These are phyloP conservation scores for Beta lomatogona DNA, from an alignment of 179 eudicot genomes.

Conservation along the genomic window DNA sequence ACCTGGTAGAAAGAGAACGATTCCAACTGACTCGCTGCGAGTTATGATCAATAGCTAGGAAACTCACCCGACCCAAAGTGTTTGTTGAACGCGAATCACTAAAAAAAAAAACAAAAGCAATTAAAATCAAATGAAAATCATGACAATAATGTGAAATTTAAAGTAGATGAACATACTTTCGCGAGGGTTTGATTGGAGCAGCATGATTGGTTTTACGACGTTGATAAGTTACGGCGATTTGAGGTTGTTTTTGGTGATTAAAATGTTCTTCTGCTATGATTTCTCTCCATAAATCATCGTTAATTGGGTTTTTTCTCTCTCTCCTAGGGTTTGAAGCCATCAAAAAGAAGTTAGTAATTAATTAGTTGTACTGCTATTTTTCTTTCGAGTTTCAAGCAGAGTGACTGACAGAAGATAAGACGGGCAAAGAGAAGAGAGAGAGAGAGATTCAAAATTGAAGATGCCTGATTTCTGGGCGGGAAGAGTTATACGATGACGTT, in stretches of 20 bases:
- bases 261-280: conserved; percentile 46
- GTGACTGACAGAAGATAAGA: not conserved
- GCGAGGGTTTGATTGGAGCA: conserved; percentile 16
- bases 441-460: conserved; percentile 10
- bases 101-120: not conserved
- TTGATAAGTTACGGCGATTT: conserved; percentile 52
- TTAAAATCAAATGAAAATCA: not conserved
- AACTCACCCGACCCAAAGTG: conserved; percentile 50
- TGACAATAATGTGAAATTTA: not conserved
- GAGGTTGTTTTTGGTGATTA: conserved; percentile 35
- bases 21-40: conserved; percentile 73
- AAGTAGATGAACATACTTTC: conserved; percentile 17
- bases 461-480: conserved; percentile 14
- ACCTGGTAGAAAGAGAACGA: conserved; percentile 93
- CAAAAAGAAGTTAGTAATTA: not conserved
- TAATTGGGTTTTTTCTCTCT: conserved; percentile 26
- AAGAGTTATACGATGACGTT: conserved; percentile 11
- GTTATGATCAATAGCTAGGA: conserved; percentile 35
- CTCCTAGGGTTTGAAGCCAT: conserved; percentile 33
- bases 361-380: not conserved
- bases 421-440: not conserved
- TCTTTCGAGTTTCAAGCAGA: not conserved
- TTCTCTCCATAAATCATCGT: conserved; percentile 60
- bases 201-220: conserved; percentile 32
- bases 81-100: conserved; percentile 37